phyloP scores from a whole-genome alignment of 2,329 filamentous ascomycete species.

The Aspergillus hiratsukae region DNA sequence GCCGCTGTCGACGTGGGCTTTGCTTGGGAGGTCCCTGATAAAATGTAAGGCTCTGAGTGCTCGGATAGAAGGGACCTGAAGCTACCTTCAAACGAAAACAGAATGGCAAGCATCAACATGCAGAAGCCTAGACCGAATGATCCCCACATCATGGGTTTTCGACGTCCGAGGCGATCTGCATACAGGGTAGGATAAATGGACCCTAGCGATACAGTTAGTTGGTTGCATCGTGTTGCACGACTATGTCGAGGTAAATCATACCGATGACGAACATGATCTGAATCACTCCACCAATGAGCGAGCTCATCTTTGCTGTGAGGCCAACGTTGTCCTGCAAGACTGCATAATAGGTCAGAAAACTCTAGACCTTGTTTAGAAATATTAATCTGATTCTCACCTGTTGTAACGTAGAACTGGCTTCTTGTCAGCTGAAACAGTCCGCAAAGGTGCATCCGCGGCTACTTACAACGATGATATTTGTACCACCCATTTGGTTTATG shows the following conservation, averaged over 20 bases:
- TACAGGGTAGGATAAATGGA: conserved; percentile 45
- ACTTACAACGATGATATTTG: conserved; percentile 45
- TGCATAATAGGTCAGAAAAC: background rate
- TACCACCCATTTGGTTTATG: conserved; percentile 49
- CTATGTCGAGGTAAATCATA: conserved; percentile 4
- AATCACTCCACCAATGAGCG: conserved; percentile 45
- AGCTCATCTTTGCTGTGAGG: conserved; percentile 39
- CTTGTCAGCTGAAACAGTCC: conserved; percentile 1
- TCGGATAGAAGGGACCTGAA: background rate
- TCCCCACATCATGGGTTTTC: conserved; percentile 36
- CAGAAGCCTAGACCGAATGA: conserved; percentile 33
- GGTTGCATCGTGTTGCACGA: background rate
- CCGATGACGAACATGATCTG: conserved; percentile 28
- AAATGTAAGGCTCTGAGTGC: background rate
- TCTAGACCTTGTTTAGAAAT: background rate
- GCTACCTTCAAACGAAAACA: conserved; percentile 41
- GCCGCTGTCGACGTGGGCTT: conserved; percentile 43
- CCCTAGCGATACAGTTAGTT: conserved; percentile 20
- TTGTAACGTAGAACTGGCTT: conserved; percentile 22
- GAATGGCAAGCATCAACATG: conserved; percentile 39
- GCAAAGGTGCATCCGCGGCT: background rate
- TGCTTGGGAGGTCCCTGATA: conserved; percentile 24
- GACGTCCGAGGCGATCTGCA: conserved; percentile 40
- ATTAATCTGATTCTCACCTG: conserved; percentile 12
- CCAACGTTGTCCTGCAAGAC: conserved; percentile 47